These are phyloP conservation scores for Bodo saltans DNA, from an alignment of 78 protist genomes.

Conservation along the genomic window DNA sequence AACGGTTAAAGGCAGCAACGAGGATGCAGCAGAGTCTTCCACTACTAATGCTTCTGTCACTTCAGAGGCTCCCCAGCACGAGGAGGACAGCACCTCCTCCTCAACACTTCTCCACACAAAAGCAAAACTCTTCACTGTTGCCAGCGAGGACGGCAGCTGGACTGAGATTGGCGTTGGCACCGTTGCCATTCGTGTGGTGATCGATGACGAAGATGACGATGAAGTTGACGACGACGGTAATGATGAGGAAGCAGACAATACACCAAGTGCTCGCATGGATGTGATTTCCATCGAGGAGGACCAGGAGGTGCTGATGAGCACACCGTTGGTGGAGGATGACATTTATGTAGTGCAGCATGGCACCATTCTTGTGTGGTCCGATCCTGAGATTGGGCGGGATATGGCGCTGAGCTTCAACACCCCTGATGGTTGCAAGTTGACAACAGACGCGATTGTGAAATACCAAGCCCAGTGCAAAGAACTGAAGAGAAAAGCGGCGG, in stretches of 20 bases:
- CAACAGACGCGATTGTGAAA: not conserved
- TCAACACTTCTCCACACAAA: too few relatives aligned
- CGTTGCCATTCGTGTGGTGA: not conserved
- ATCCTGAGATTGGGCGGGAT: not conserved
- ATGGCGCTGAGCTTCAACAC: not conserved
- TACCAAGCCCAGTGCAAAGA: not conserved
- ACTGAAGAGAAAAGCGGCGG: too few relatives aligned
- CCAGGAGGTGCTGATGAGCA: not conserved
- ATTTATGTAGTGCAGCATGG: not conserved
- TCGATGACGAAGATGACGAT: not conserved
- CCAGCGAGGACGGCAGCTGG: not conserved
- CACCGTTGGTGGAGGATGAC: not conserved
- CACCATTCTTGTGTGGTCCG: not conserved
- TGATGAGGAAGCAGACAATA: not conserved
- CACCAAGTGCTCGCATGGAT: not conserved
- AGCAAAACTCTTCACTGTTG: not conserved
- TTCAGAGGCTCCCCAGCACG: too few relatives aligned
- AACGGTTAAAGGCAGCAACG: too few relatives aligned
- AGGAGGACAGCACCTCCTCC: too few relatives aligned
- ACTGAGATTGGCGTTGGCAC: not conserved
- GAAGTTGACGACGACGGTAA: not conserved
- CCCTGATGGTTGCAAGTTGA: not conserved
- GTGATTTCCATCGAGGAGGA: not conserved
- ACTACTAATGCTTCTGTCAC: too few relatives aligned
- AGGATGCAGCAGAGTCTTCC: too few relatives aligned